These are phyloP conservation scores for Ailanthus altissimus DNA, from an alignment of 345 rosid genomes.

Conservation along the genomic window DNA sequence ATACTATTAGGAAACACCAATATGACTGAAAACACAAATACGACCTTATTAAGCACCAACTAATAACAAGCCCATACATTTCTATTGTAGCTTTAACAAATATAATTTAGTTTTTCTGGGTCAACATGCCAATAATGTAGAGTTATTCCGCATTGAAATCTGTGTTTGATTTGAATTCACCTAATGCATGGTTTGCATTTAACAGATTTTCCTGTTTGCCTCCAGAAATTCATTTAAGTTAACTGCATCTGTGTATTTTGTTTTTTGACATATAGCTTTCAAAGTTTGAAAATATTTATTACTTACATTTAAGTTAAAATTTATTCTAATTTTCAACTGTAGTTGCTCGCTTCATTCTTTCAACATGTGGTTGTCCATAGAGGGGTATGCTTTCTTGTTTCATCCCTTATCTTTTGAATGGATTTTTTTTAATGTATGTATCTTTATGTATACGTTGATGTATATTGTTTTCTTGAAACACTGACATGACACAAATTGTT, in stretches of 20 bases:
- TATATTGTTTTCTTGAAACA: conserved; percentile 5
- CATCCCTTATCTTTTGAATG: background rate
- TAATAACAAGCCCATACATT: too few relatives aligned
- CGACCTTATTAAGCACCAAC: too few relatives aligned
- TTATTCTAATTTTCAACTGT: conserved; percentile 34
- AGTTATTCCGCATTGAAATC: background rate
- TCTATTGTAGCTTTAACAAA: too few relatives aligned
- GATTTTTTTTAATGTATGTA: background rate
- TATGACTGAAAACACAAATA: too few relatives aligned
- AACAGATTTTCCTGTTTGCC: background rate
- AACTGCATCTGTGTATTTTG: background rate
- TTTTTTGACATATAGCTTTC: conserved; percentile 1
- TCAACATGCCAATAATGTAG: background rate
- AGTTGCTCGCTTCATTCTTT: conserved; percentile 89
- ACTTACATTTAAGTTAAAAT: conserved; percentile 12
- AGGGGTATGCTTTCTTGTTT: conserved; percentile 58
- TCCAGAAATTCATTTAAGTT: background rate
- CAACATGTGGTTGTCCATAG: conserved; percentile 92
- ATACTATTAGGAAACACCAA: too few relatives aligned
- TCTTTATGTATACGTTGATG: background rate
- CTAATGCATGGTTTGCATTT: background rate
- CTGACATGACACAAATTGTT: background rate
- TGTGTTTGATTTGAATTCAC: background rate
- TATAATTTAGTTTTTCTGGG: too few relatives aligned
- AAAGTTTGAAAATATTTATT: conserved; percentile 6